phyloP scores from a whole-genome alignment of 1,139 yeast species.

The Candida smagusa region DNA sequence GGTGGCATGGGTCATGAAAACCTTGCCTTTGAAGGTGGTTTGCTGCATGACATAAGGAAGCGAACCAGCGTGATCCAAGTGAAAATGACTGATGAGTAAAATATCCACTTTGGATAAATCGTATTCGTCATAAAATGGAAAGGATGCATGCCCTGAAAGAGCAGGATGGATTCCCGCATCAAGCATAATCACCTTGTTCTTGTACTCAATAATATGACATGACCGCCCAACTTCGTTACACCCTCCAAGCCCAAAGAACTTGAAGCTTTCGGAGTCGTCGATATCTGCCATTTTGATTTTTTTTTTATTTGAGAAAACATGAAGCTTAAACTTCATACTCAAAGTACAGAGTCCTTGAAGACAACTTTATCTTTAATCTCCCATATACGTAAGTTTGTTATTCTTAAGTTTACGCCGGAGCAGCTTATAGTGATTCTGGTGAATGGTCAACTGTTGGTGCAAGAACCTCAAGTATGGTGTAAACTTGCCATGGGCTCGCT shows the following conservation, averaged over 20 bases:
- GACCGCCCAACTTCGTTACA: constrained; percentile 97
- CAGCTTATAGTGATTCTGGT: constrained; percentile 49
- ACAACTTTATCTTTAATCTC: constrained; percentile 30
- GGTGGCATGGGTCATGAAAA: constrained; percentile 98
- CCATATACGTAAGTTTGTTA: constrained; percentile 29
- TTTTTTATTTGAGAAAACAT: constrained; percentile 11
- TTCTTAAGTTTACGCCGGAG: constrained; percentile 39
- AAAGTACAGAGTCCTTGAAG: constrained; percentile 26
- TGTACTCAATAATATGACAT: constrained; percentile 87
- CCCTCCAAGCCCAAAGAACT: constrained; percentile 97
- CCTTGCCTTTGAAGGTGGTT: constrained; percentile 90
- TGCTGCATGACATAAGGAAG: constrained; percentile 98
- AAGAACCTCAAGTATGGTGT: constrained; percentile 65
- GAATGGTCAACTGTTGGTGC: constrained; percentile 33
- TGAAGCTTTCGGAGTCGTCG: constrained; percentile 45
- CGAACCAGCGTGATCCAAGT: constrained; percentile 96
- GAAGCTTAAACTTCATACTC: constrained; percentile 36
- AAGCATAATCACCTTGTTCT: constrained; percentile 94
- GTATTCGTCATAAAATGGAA: constrained; percentile 94
- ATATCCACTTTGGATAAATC: constrained; percentile 86
- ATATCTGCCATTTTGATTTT: constrained; percentile 4
- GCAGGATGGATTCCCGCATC: constrained; percentile 99
- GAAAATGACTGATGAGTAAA: constrained; percentile 87
- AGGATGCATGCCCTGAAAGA: constrained; percentile 78
- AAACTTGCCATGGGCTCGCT: constrained; percentile 41